A percentile compares a stretch with the other conserved stretches of the same genome.
Evolutionary conservation across 306 rosid species (phyloP).

Genomic region (Vigna angularis): DNA sequence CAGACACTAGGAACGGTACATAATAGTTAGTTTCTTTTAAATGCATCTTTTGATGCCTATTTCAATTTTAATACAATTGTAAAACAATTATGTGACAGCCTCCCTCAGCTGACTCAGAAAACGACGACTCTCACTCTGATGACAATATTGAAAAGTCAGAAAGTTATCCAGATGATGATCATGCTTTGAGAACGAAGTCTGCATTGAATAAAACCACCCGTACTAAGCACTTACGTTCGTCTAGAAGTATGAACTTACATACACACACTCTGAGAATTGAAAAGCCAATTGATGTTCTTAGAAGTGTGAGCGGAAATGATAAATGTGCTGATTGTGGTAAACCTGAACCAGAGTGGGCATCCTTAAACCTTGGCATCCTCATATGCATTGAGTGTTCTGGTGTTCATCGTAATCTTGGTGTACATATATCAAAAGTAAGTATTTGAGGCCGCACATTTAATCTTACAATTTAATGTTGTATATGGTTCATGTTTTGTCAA

Average conservation of each 20-base stretch:
- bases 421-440: slow-evolving; percentile 86
- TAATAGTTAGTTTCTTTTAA: slow-evolving; percentile 31
- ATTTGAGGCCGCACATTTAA: slow-evolving; percentile 11
- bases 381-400: slow-evolving; percentile 90
- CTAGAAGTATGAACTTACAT: slow-evolving; percentile 57
- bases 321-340: slow-evolving; percentile 91
- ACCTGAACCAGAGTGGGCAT: slow-evolving; percentile 92
- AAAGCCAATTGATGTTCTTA: slow-evolving; percentile 74
- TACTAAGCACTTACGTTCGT: slow-evolving; percentile 46
- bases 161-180: slow-evolving; percentile 47
- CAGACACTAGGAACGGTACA: slow-evolving; percentile 69
- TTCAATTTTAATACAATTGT: slow-evolving; percentile 41
- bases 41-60: slow-evolving; percentile 31
- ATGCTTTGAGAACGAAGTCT: slow-evolving; percentile 37
- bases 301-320: slow-evolving; percentile 79
- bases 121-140: slow-evolving; percentile 36
- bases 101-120: slow-evolving; percentile 52
- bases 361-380: slow-evolving; percentile 84
- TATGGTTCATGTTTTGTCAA: slow-evolving; percentile 33
- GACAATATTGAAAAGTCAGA: slow-evolving; percentile 39
- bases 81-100: slow-evolving; percentile 56
- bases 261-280: slow-evolving; percentile 51
- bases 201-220: slow-evolving; percentile 44
- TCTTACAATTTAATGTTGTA: slow-evolving; percentile 27
- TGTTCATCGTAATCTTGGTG: slow-evolving; percentile 91